Base-by-base conservation (phyloP, 2,329 filamentous ascomycete genomes). In the Aspergillus carbonarius region DNA sequence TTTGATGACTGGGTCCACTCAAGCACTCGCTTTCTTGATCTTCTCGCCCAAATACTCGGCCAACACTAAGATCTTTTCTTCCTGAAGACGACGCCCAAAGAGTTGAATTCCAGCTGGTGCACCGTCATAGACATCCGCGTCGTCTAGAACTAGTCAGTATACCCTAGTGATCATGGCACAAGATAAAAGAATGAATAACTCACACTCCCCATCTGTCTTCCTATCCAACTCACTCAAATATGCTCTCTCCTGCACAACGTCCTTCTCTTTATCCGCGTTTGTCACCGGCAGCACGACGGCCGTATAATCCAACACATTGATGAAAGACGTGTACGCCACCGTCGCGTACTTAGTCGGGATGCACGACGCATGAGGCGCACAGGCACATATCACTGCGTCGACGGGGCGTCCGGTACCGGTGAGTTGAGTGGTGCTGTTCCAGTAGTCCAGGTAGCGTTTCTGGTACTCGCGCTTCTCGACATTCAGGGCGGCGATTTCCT, bases 371-470 rank as follows among this genome's bases (percentile, higher is more conserved):
- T 75, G 76, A 5, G 78, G 73, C 4, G 78, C 77, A 34, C 75
- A 63, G 2, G 79, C 75, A 9, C 71, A 73, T 47, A 82, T 74
- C 27, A 82, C 60, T 12, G 72, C 79, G 64, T 89, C 86, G 0
- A 88, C 83, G 1, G 81, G 75, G 51, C 79, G 75, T 0, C 79
- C 78, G 2, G 74, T 83, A 25, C 78, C 80, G 0, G 83, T 85
- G n/a, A 76, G 48, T 4, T 76, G 70, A 0, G 72, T 75, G 0
- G 83, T 86, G 13, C 76, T 79, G 60, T 87, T 86, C 85, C 85
- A 88, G 66, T 86, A 88, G 53, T 88, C 85, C 70, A 85, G 79
- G 62, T 88, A 88, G 17, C 77, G 72, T 58, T 82, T 83, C 64
- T 86, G 83, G 51, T 80, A 83, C 25, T 82, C 76, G 1, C 85